Base-by-base conservation (phyloP, 805 yeast species). In the Limtongia smithiae region DNA sequence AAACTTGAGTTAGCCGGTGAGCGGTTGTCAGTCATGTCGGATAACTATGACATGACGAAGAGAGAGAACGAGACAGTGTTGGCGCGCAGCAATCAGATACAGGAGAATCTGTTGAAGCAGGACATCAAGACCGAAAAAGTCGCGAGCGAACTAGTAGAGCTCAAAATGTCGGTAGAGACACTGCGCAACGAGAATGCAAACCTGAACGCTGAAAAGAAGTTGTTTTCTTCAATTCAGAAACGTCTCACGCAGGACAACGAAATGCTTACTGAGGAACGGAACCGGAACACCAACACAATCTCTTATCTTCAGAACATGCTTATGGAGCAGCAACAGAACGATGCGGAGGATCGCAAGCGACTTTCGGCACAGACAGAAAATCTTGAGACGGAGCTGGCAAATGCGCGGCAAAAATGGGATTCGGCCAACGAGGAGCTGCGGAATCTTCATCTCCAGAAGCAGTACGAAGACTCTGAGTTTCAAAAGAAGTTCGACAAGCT, bases 241-340 rank as follows among this genome's bases (percentile, higher is more conserved):
- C 69, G 83, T 9, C 64, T 85, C 27, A 68, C 74, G 28, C 67
- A 68, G 12, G 87, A 84, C 53, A 72, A 80, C 36, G 66, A 68
- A 6, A 74, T 71, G 25, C 66, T 85, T 47, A 68, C 73, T 38
- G 73, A 74, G 2, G 95, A 88, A 61, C 80, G 78, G 58, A 65
- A 74, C 4, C 74, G 78, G 44, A 68, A 86, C 35, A 81, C 76
- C 57, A 73, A 77, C 3, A 70, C 81, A 50, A 73, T 85, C 8
- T 64, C 76, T 6, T 82, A 76, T 58, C 67, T 86, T 38, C 91
- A 85, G 64, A 61, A 79, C 1, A 62, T 79, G 34, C 79, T 80
- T 48, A 72, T 72, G 44, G 90, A 85, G 61, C 73, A 89, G 45
- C 84, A 82, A 43, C 57, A 66, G 1, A 68, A 78, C 4, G 71